Evolutionary conservation across 768 basidiomycete species (phyloP).

Genomic region (Phanerodontia chrysosporium): DNA sequence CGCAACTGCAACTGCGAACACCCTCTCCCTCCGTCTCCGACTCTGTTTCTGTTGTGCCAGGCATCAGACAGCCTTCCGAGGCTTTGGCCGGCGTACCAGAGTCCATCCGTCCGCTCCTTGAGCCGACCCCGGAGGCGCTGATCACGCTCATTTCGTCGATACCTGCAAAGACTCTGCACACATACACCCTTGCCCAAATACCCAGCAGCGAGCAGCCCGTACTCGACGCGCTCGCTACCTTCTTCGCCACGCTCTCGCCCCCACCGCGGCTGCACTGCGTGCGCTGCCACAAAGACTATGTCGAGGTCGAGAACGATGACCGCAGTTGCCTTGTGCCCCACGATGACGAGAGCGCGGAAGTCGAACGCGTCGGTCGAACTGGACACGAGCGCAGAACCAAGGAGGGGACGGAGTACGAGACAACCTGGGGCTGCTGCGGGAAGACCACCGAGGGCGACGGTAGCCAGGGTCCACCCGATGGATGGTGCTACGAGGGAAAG

Average conservation of each 20-base stretch:
- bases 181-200: conserved; percentile 55
- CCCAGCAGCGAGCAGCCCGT: conserved; percentile 32
- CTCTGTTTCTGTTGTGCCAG: conserved; percentile 23
- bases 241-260: conserved; percentile 59
- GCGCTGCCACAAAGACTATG: conserved; percentile 68
- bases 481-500: conserved; percentile 83
- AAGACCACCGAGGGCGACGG: conserved; percentile 71
- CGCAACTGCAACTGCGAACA: conserved; percentile 41
- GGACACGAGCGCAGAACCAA: conserved; percentile 26
- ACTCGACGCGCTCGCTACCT: conserved; percentile 45
- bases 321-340: conserved; percentile 66
- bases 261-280: conserved; percentile 72
- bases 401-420: conserved; percentile 40
- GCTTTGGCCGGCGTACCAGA: conserved; percentile 18
- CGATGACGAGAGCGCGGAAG: conserved; percentile 77
- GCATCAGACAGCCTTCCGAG: conserved; percentile 17
- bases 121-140: conserved; percentile 36
- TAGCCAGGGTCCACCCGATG: conserved; percentile 79
- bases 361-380: conserved; percentile 48
- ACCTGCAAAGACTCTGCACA: conserved; percentile 63
- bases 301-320: conserved; percentile 72
- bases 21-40: conserved; percentile 44
- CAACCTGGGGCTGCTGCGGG: conserved; percentile 73
- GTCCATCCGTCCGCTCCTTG: conserved; percentile 19
- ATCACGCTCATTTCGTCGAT: conserved; percentile 51